phyloP scores from a whole-genome alignment of 208 protist genomes.

The Naegleria lovaniensis region DNA sequence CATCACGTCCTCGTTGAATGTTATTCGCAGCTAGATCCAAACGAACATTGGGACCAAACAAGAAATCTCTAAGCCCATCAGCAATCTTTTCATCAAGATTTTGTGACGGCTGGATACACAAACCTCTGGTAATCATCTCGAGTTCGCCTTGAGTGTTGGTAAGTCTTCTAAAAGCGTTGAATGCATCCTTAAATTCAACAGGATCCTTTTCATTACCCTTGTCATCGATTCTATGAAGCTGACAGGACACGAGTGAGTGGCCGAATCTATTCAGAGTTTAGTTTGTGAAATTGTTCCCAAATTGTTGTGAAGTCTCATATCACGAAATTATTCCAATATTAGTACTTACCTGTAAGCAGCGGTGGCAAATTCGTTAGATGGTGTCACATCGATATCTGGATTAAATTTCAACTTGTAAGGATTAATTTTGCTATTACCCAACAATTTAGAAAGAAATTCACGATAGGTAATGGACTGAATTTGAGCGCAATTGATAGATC shows the following conservation, averaged over 20 bases:
- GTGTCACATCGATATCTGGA: background rate
- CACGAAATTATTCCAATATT: too few relatives aligned
- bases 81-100: background rate
- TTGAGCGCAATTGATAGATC: background rate
- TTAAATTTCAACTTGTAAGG: background rate
- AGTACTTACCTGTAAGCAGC: too few relatives aligned
- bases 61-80: slow-evolving; percentile 4
- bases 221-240: background rate
- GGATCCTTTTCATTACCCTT: background rate
- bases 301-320: too few relatives aligned
- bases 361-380: background rate
- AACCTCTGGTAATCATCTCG: background rate
- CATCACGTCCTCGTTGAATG: background rate
- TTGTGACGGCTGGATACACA: background rate
- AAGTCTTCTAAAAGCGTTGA: background rate
- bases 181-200: background rate
- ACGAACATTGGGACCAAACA: background rate
- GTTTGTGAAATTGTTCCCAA: too few relatives aligned
- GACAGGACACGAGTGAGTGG: background rate
- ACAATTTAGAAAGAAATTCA: background rate
- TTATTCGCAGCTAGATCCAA: background rate
- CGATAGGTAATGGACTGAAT: background rate
- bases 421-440: background rate
- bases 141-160: background rate
- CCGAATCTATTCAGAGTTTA: too few relatives aligned